Evolutionary conservation across 768 basidiomycete genomes (phyloP), one percentile per base, ranked within the genome.

Genomic region (Butyriboletus loyo): DNA sequence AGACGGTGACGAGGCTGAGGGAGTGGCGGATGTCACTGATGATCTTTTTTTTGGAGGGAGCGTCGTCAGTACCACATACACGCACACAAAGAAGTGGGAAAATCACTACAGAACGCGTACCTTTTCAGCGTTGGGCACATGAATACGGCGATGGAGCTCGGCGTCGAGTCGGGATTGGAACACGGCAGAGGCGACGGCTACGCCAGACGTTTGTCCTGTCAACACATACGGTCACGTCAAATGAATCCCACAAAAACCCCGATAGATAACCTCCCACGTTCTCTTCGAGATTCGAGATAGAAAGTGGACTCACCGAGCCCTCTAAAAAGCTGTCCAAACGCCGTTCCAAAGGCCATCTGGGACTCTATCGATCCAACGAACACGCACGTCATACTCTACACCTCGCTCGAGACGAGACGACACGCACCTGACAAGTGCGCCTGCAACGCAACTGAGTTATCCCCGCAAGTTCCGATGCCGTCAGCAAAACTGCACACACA

Each of bases 191-290:
- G 59, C 40, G 31, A 63, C 35, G 15, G 62, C 56, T 1, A 63
- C 62, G 5, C 62, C 62, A 0, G 62, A 64, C 0, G 56, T 58
- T 48, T 64, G 63, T 5, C 62, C 62, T 64, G 32, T 44, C n/a
- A 15, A 13, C 3, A 6, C 3, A 15, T 8, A 8, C 13, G 2
- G 27, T 10, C 22, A 6, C 5, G 10, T 53, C 14, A 39, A 25
- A 40, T 10, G 15, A 31, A 45, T 32, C 30, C 21, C 4, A 19
- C 43, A 30, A 1, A n/a, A n/a, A n/a, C n/a, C n/a, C 10, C 10
- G 4, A 36, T 10, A 5, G 35, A 42, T n/a, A n/a, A 4, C 27
- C 10, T 6, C 27, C 24, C 24, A 17, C 19, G 38, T 22, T 7
- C 28, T 5, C 13, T 4, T 43, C 25, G n/a, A 21, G 22, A 40